phyloP scores from a whole-genome alignment of 345 rosid species.

The Salix purpurea region DNA sequence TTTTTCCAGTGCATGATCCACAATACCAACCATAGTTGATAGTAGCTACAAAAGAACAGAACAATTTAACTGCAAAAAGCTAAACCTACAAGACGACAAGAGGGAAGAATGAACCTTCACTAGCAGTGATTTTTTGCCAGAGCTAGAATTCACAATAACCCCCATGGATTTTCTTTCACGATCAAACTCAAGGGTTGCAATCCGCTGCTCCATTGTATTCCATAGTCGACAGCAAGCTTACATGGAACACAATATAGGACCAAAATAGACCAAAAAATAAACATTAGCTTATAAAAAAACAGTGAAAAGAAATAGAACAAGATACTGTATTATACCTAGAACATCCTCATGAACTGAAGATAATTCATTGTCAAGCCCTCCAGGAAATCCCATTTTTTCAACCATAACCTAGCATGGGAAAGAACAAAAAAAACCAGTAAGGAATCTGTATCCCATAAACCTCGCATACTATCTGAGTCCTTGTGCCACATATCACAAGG shows the following conservation, averaged over 20 bases:
- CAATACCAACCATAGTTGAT: neutral
- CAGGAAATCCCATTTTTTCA: slow-evolving; percentile 92
- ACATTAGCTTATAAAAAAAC: neutral
- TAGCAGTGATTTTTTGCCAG: slow-evolving; percentile 63
- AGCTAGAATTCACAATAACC: slow-evolving; percentile 76
- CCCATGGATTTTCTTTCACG: slow-evolving; percentile 97
- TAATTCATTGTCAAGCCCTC: slow-evolving; percentile 33
- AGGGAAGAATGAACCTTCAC: slow-evolving; percentile 56
- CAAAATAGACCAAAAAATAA: neutral
- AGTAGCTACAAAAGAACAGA: neutral
- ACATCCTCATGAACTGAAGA: slow-evolving; percentile 38
- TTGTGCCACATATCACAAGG: neutral
- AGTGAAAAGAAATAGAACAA: neutral
- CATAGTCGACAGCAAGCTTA: slow-evolving; percentile 68
- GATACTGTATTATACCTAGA: slow-evolving; percentile 41
- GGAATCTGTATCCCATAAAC: neutral
- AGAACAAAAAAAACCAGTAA: neutral
- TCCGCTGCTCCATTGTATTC: slow-evolving; percentile 64
- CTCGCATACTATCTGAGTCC: neutral
- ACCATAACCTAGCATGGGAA: slow-evolving; percentile 63
- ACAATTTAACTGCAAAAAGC: neutral
- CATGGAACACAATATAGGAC: neutral
- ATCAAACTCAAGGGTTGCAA: slow-evolving; percentile 95
- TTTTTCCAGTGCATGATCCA: neutral
- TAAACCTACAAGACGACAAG: neutral